These are phyloP conservation scores for Nicotiana noctiflora DNA, from an alignment of 257 asterid species.

Conservation along the genomic window DNA sequence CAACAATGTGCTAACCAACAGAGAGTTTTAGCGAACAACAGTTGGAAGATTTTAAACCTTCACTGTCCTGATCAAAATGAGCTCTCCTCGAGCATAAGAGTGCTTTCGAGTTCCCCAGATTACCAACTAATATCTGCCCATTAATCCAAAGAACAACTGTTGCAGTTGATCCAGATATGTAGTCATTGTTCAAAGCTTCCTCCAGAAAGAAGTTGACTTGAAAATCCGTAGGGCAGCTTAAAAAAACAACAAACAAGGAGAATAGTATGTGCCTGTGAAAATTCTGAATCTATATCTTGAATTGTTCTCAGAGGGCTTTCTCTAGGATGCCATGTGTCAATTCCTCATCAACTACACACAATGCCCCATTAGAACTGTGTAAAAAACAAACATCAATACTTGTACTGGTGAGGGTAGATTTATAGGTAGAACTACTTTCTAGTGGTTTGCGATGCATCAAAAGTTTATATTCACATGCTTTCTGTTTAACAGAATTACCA, in stretches of 20 bases:
- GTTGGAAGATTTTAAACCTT: constrained; percentile 28
- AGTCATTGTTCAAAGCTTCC: constrained; percentile 55
- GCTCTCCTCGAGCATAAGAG: constrained; percentile 40
- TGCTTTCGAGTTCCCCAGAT: constrained; percentile 75
- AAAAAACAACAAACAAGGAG: constrained; percentile 4
- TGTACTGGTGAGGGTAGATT: neutral
- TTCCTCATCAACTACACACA: constrained; percentile 15
- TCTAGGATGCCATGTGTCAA: constrained; percentile 30
- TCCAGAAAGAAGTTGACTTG: constrained; percentile 23
- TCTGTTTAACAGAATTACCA: neutral
- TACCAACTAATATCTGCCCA: constrained; percentile 43
- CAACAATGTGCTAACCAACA: neutral
- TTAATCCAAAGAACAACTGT: constrained; percentile 41
- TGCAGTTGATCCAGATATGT: constrained; percentile 56
- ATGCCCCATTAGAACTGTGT: constrained; percentile 23
- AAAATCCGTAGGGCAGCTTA: constrained; percentile 6
- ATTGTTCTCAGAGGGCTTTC: constrained; percentile 59
- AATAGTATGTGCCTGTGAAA: constrained; percentile 34
- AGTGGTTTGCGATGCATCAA: neutral
- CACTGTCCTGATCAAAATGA: constrained; percentile 16
- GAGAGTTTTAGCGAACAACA: neutral
- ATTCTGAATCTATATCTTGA: constrained; percentile 62
- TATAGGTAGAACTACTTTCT: neutral
- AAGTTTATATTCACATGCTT: neutral
- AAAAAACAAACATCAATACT: constrained; percentile 15